Percentiles rank a stretch among this genome's conserved stretches.
phyloP scores from a whole-genome alignment of 2,329 filamentous ascomycete genomes.

The Myriangium duriaei region DNA sequence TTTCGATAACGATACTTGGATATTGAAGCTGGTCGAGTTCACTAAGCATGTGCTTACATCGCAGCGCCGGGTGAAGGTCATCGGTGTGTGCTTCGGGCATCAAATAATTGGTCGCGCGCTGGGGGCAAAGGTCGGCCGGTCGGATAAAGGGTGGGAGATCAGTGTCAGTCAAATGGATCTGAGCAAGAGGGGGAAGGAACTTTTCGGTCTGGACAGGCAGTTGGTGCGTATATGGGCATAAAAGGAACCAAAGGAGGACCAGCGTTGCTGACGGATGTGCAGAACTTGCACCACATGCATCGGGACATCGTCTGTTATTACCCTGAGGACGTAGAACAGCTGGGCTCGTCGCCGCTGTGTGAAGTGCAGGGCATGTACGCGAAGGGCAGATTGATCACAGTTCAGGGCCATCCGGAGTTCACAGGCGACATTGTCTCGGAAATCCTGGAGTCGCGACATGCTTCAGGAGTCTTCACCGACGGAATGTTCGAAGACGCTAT shows the following conservation, averaged over 20 bases:
- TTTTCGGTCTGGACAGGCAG: constrained; percentile 53
- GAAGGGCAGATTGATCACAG: constrained; percentile 53
- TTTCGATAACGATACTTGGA: constrained; percentile 65
- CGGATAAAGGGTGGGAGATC: constrained; percentile 66
- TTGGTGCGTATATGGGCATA: constrained; percentile 32
- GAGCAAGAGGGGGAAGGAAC: constrained; percentile 53
- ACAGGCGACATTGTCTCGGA: constrained; percentile 57
- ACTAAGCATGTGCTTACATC: constrained; percentile 44
- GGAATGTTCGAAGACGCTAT: constrained; percentile 58
- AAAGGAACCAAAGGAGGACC: constrained; percentile 16
- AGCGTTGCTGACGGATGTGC: constrained; percentile 8
- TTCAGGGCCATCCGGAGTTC: constrained; percentile 85
- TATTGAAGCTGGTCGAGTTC: constrained; percentile 59
- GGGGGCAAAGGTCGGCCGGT: constrained; percentile 53
- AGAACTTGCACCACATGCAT: constrained; percentile 78
- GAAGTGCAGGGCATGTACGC: constrained; percentile 69
- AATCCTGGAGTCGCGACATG: constrained; percentile 52
- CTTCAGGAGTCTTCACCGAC: constrained; percentile 56
- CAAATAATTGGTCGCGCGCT: constrained; percentile 69
- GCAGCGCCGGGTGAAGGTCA: constrained; percentile 51
- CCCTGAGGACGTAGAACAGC: constrained; percentile 47
- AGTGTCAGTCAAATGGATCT: constrained; percentile 58
- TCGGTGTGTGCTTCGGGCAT: constrained; percentile 80
- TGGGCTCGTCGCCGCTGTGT: constrained; percentile 56
- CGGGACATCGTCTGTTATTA: constrained; percentile 58